Conservation (phyloP, 2,329 filamentous ascomycete genomes). For the Fusarium virguliforme region DNA sequence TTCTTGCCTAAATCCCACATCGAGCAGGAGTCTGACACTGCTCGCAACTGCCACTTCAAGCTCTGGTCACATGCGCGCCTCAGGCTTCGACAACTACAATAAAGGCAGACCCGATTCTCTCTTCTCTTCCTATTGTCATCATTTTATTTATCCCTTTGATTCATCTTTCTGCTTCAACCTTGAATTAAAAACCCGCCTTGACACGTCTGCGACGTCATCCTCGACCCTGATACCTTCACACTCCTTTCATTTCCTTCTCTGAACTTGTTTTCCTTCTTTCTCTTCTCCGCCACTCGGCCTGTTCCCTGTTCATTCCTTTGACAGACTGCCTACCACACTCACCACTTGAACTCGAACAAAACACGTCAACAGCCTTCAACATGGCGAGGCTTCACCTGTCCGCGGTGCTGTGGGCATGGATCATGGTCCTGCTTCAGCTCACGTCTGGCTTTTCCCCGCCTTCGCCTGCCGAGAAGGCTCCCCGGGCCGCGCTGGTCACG, state of each 20-base stretch:
- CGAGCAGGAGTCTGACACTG: constrained; percentile 23
- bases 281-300: constrained; percentile 32
- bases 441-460: constrained; percentile 39
- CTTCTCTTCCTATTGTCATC: constrained; percentile 17
- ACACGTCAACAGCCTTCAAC: constrained; percentile 15
- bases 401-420: constrained; percentile 37
- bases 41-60: constrained; percentile 46
- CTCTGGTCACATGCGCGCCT: constrained; percentile 41
- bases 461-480: constrained; percentile 44
- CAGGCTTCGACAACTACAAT: constrained; percentile 36
- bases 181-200: constrained; percentile 42
- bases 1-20: constrained; percentile 3
- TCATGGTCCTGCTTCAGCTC: constrained; percentile 44
- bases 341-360: constrained; percentile 10
- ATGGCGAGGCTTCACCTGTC: constrained; percentile 39
- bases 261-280: constrained; percentile 17
- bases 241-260: constrained; percentile 37
- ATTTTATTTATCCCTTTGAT: constrained; percentile 42
- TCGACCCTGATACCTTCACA: constrained; percentile 35
- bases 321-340: constrained; percentile 6
- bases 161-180: constrained; percentile 39
- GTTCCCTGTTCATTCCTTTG: constrained; percentile 25
- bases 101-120: constrained; percentile 20
- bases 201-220: constrained; percentile 33
- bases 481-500: constrained; percentile 55